phyloP scores from a whole-genome alignment of 2,329 filamentous ascomycete species.

The Fusarium xyrophilum region DNA sequence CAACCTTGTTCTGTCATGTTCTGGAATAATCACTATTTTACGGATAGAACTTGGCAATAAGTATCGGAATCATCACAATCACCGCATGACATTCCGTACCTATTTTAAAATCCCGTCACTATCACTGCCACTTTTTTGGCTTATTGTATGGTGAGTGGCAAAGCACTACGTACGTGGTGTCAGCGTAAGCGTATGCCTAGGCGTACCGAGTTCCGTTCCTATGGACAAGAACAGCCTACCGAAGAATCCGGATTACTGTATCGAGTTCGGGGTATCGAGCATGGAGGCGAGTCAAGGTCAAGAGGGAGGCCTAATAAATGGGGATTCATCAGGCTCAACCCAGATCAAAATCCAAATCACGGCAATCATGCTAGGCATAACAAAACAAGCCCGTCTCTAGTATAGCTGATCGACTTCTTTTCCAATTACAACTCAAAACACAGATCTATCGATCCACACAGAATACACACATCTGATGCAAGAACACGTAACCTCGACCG shows the following conservation, averaged over 20 bases:
- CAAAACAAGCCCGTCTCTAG: constrained; percentile 12
- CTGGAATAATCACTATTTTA: not conserved
- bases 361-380: not conserved
- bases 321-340: not conserved
- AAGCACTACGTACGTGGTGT: not conserved
- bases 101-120: not conserved
- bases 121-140: not conserved
- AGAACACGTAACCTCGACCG: constrained; percentile 17
- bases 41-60: constrained; percentile 12
- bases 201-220: not conserved
- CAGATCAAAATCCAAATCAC: constrained; percentile 7
- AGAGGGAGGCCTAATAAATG: not conserved
- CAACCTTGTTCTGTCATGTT: constrained; percentile 1
- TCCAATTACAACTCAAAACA: constrained; percentile 16
- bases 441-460: constrained; percentile 16
- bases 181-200: not conserved
- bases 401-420: constrained; percentile 17
- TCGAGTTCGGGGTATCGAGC: not conserved
- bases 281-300: not conserved
- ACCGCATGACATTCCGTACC: not conserved
- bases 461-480: constrained; percentile 18
- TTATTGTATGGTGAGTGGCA: not conserved
- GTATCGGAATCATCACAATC: not conserved
- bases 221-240: constrained; percentile 1
- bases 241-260: not conserved